Evolutionary conservation across 1,139 yeast species (phyloP), one percentile per base, ranked within the genome.

Genomic region (Blastobotrys capitulatus): DNA sequence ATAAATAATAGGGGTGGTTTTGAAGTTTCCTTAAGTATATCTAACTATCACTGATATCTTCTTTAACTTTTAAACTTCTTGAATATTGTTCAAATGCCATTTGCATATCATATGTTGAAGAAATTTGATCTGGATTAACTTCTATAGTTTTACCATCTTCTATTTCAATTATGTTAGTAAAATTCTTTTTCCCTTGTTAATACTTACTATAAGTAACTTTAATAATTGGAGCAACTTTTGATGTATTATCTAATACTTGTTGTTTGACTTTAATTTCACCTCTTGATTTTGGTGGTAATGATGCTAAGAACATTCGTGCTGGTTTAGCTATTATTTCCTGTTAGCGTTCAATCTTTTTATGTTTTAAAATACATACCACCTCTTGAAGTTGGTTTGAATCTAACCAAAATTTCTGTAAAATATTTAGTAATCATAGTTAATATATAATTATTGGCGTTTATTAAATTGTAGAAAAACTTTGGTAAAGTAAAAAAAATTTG

Each of bases 261-360:
- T 64, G 66, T 38, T 57, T 55, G 8, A 69, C 55, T 44, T 57
- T 56, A 43, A 69, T 54, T 19, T 53, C 52, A 18, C 57, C 54
- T 19, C 73, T 61, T 26, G 58, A 54, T 38, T 59, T 54, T n/a
- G 73, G 86, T 19, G 97, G 97, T 51, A 90, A 78, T 50, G 88
- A 77, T 16, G 95, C 78, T 47, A 90, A 77, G 61, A 90, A 83
- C 18, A 86, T 72, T 60, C 97, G 79, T 2, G 95, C 90, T 7
- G 87, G 75, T 66, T 83, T 85, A 38, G 92, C 95, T 63, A 53
- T 13, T 4, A 34, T 7, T 15, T 10, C 15, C n/a, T 18, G 10
- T 7, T 34, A 6, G 10, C 29, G 29, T 10, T 26, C 29, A 26
- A 26, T 7, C 10, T 26, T 10, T 7, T 20, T 27, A 16, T 40